phyloP scores from a whole-genome alignment of 2,329 filamentous ascomycete genomes.

The Dactylonectria estremocensis region DNA sequence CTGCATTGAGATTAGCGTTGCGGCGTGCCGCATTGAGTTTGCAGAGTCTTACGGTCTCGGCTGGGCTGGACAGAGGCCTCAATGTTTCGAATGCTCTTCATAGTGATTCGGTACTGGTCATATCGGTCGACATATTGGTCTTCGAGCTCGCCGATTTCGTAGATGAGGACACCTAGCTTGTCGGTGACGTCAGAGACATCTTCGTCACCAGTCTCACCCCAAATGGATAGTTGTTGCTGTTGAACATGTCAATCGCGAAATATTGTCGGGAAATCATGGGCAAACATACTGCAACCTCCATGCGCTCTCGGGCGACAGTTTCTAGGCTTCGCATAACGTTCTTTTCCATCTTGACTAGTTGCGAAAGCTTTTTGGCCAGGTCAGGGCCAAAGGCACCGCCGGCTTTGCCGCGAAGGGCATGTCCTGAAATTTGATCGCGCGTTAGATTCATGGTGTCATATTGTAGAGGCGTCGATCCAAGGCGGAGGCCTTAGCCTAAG shows the following conservation, averaged over 20 bases:
- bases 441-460: conserved; percentile 27
- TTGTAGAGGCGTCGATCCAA: not conserved
- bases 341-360: conserved; percentile 99
- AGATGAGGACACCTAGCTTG: conserved; percentile 97
- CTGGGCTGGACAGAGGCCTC: conserved; percentile 98
- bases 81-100: conserved; percentile 99
- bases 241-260: conserved; percentile 30
- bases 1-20: conserved; percentile 59
- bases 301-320: conserved; percentile 92
- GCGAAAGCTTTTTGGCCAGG: conserved; percentile 96
- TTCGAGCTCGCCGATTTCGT: conserved; percentile 98
- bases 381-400: conserved; percentile 87
- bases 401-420: conserved; percentile 80
- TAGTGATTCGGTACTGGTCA: conserved; percentile 98
- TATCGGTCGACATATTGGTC: conserved; percentile 99
- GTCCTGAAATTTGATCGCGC: conserved; percentile 58
- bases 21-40: not conserved
- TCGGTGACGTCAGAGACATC: conserved; percentile 99
- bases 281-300: conserved; percentile 93
- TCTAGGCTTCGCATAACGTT: conserved; percentile 99
- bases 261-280: too few species aligned
- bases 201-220: conserved; percentile 96
- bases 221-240: conserved; percentile 98
- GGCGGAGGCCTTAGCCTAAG: not conserved
- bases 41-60: conserved; percentile 83